Conservation (phyloP, 257 asterid species). For the Vinca minor region DNA sequence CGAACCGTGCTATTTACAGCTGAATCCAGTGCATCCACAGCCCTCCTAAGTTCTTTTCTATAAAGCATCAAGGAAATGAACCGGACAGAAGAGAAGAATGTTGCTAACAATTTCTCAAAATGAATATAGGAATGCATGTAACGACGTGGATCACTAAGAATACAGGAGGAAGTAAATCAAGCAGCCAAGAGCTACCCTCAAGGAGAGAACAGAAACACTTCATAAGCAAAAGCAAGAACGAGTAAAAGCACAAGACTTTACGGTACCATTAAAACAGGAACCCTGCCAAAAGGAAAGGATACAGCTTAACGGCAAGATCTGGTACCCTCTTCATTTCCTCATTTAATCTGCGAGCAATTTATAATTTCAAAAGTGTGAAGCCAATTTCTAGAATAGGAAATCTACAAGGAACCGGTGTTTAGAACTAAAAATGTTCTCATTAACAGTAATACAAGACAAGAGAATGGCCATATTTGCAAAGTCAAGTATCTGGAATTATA, state of each 20-base stretch:
- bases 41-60: conserved; percentile 73
- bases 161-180: not conserved
- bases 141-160: not conserved
- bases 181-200: not conserved
- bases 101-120: not conserved
- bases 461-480: no score
- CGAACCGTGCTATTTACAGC: conserved; percentile 60
- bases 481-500: no score
- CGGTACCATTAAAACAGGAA: not conserved
- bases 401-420: no score
- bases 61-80: conserved; percentile 34
- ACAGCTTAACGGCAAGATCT: conserved; percentile 65
- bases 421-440: no score
- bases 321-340: conserved; percentile 91
- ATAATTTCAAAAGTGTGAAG: not conserved
- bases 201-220: not conserved
- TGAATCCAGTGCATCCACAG: conserved; percentile 78
- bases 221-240: not conserved
- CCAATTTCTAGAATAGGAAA: conserved; percentile 1
- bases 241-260: not conserved
- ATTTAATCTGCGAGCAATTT: conserved; percentile 54
- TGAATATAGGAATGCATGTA: not conserved
- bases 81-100: not conserved
- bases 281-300: conserved; percentile 41
- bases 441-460: no score